Base-by-base conservation (phyloP, 2,329 filamentous ascomycete species). In the Lachnellula cervina region DNA sequence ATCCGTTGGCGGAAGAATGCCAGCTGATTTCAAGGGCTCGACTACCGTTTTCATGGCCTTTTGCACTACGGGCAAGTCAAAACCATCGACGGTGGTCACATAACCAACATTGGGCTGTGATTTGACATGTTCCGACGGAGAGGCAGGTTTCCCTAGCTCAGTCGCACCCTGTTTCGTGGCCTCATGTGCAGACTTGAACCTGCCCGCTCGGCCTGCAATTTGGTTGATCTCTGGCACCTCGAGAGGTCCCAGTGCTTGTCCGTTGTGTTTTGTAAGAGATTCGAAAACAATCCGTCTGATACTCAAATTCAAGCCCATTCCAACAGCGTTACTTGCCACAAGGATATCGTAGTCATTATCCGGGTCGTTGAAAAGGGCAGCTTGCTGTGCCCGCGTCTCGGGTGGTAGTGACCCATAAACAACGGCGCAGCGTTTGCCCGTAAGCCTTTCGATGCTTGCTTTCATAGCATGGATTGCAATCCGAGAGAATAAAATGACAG, bases 281-380 rank as follows among this genome's bases (percentile, higher is more conserved):
- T 96, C 90, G 62, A 99, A 94, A 52, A 99, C 82, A 58, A 99
- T 82, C 25, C 95, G 88, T 69, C 91, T 94, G 69, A 97, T 90
- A 72, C 85, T 91, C 70, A 99, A 74, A 67, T 99, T 99, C 21
- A 99, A 76, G 1, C 95, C 94, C 93, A 99, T 97, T 38, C 94
- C 94, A 59, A 99, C 93, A 47, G 94, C 94, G 72, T 97, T 91
- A 64, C 90, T 97, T 8, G 95, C 94, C 25, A 94, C 92, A 5
- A 99, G 77, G 64, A 86, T 95, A 69, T 99, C 94, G 69, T 97
- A 99, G 57, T 97, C 92, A 69, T 95, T 99, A 68, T 96, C 73
- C 0, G 91, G 92, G 61, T 97, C 89, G 68, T 99, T 99, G 78
- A 99, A 99, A 0, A 97, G 77, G 16, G 84, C 84, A 0, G 94